Percentiles rank a stretch among this genome's conserved stretches.
Conservation (phyloP, 139 green algal species). For the Chlamydomonas eustigma region DNA sequence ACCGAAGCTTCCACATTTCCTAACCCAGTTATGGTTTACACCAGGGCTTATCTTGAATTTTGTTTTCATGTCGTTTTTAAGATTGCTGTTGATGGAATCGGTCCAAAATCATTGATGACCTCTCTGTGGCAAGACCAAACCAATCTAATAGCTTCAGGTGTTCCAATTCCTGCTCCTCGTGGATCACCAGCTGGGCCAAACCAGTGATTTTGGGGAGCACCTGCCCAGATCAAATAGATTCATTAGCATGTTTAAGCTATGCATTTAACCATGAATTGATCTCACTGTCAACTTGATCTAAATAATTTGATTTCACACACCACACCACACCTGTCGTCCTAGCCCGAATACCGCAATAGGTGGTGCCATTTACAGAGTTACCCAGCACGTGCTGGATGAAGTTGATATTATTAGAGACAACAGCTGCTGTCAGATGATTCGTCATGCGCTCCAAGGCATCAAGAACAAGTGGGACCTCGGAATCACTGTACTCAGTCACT, state of each 20-base stretch:
- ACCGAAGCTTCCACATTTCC: no score
- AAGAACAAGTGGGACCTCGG: constrained; percentile 76
- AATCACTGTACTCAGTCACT: constrained; percentile 78
- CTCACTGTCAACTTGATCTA: not conserved
- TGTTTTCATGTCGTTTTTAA: constrained; percentile 21
- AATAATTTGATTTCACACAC: not conserved
- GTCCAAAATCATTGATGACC: constrained; percentile 76
- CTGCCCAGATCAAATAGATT: constrained; percentile 34
- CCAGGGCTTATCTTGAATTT: no score
- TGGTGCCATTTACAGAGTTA: constrained; percentile 97
- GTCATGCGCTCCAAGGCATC: constrained; percentile 83
- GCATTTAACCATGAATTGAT: no score
- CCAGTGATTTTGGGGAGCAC: constrained; percentile 98
- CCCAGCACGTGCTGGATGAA: constrained; percentile 75
- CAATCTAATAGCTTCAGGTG: constrained; percentile 89
- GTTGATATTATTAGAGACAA: constrained; percentile 60
- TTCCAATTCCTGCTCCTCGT: constrained; percentile 91
- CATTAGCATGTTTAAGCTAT: not conserved
- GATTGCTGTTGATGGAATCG: constrained; percentile 27
- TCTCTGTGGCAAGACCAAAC: constrained; percentile 96
- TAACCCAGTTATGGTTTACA: no score
- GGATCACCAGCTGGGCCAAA: constrained; percentile 94
- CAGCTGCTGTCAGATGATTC: constrained; percentile 78
- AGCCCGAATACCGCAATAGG: constrained; percentile 83
- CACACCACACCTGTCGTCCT: constrained; percentile 72